These are phyloP conservation scores for Ceraceosorus guamensis DNA, from an alignment of 1,284 basidiomycete genomes.

Conservation along the genomic window DNA sequence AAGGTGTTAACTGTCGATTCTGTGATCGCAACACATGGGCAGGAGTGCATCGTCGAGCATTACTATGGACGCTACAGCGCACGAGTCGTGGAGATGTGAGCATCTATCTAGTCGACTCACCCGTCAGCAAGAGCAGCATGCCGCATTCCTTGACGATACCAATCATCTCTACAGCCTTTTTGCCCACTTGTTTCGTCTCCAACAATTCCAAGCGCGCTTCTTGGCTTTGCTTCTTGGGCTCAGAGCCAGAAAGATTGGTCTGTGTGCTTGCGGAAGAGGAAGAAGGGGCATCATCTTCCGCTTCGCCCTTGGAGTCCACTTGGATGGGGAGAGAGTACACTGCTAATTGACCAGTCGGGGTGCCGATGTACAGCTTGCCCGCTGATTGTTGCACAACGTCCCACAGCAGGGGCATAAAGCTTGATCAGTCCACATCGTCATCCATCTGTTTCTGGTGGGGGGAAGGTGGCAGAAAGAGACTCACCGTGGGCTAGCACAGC, in stretches of 20 bases:
- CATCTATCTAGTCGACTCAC: neutral
- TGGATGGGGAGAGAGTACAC: conserved; percentile 17
- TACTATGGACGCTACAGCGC: too few relatives aligned
- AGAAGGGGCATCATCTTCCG: conserved; percentile 48
- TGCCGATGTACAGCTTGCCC: conserved; percentile 30
- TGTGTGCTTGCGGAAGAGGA: too few relatives aligned
- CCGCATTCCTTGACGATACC: neutral
- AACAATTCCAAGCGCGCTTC: conserved; percentile 60
- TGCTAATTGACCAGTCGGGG: conserved; percentile 19
- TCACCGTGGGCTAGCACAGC: conserved; percentile 7
- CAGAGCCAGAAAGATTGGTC: too few relatives aligned
- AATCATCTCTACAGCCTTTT: neutral
- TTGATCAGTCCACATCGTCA: neutral
- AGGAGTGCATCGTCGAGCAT: too few relatives aligned
- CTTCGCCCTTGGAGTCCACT: conserved; percentile 10
- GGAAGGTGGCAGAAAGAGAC: neutral
- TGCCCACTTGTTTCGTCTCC: neutral
- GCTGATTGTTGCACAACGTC: neutral
- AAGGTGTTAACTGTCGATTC: neutral
- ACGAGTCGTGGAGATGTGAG: neutral
- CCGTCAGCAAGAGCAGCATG: neutral
- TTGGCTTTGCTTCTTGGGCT: too few relatives aligned
- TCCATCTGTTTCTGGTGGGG: neutral
- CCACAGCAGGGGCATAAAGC: neutral
- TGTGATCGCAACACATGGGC: neutral